A percentile compares a stretch with the other conserved stretches of the same genome.
These are phyloP conservation scores for Trametes cingulata DNA, from an alignment of 768 basidiomycete species.

Conservation along the genomic window DNA sequence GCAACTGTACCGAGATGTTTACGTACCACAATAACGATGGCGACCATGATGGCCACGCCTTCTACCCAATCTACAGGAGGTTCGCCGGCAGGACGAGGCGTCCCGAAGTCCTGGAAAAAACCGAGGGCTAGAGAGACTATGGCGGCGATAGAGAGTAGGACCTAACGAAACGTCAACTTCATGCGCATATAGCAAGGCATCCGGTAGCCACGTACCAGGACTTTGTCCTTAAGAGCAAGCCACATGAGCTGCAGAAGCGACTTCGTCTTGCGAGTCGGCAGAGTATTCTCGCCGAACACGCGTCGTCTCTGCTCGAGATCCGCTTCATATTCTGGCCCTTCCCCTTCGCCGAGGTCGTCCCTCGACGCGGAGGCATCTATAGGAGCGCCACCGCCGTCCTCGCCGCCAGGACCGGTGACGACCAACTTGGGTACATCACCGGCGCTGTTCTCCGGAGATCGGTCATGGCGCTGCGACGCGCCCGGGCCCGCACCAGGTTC, in stretches of 20 bases:
- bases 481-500: slow-evolving; percentile 32
- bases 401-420: slow-evolving; percentile 26
- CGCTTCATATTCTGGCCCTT: slow-evolving; percentile 33
- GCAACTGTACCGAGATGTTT: background rate
- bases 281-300: slow-evolving; percentile 54
- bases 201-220: slow-evolving; percentile 57
- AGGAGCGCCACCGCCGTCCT: slow-evolving; percentile 18
- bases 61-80: slow-evolving; percentile 97
- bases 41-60: slow-evolving; percentile 81
- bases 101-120: slow-evolving; percentile 91
- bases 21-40: slow-evolving; percentile 69
- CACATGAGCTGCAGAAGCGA: slow-evolving; percentile 56
- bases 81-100: slow-evolving; percentile 52
- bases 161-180: slow-evolving; percentile 46
- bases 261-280: slow-evolving; percentile 51
- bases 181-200: no score
- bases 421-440: slow-evolving; percentile 28
- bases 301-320: slow-evolving; percentile 44
- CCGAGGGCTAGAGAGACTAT: slow-evolving; percentile 92
- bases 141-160: slow-evolving; percentile 89
- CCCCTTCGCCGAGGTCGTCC: slow-evolving; percentile 11
- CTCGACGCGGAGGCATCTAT: slow-evolving; percentile 7
- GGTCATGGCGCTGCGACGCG: slow-evolving; percentile 37
- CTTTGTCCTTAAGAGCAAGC: slow-evolving; percentile 64
- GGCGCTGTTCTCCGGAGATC: slow-evolving; percentile 15